These are phyloP conservation scores for Suhomyces yuchorum DNA, from an alignment of 1,139 yeast species.

Conservation along the genomic window DNA sequence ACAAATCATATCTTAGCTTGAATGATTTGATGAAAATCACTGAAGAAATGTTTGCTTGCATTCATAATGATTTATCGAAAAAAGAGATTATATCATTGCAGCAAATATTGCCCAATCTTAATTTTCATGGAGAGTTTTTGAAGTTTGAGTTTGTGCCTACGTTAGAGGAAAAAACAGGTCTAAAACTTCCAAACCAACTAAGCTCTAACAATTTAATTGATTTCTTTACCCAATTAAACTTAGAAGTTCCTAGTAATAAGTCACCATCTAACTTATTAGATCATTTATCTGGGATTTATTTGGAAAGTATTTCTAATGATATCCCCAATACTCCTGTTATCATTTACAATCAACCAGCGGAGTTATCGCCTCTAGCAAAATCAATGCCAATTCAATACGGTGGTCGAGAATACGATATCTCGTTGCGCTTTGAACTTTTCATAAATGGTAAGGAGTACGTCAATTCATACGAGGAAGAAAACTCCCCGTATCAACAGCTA, in stretches of 20 bases:
- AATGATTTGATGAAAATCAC: slow-evolving; percentile 68
- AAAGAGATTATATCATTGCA: slow-evolving; percentile 7
- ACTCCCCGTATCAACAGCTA: slow-evolving; percentile 72
- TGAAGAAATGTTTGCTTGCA: slow-evolving; percentile 52
- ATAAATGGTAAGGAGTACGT: slow-evolving; percentile 79
- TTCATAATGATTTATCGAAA: slow-evolving; percentile 29
- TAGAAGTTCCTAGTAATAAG: slow-evolving; percentile 41
- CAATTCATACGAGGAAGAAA: slow-evolving; percentile 97
- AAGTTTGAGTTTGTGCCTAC: slow-evolving; percentile 64
- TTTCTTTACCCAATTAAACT: slow-evolving; percentile 35
- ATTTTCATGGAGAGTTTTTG: slow-evolving; percentile 25
- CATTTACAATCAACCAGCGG: slow-evolving; percentile 80
- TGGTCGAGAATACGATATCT: slow-evolving; percentile 43
- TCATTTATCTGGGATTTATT: slow-evolving; percentile 55
- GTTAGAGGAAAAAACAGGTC: slow-evolving; percentile 49
- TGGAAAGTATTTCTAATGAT: slow-evolving; percentile 61
- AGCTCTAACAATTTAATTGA: slow-evolving; percentile 38
- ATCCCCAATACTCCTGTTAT: slow-evolving; percentile 58
- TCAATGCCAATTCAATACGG: slow-evolving; percentile 37
- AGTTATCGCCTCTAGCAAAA: slow-evolving; percentile 87
- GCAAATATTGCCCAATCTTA: slow-evolving; percentile 21
- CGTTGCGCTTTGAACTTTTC: slow-evolving; percentile 81
- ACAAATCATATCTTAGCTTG: slow-evolving; percentile 74
- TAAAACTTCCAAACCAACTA: slow-evolving; percentile 41
- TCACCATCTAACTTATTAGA: slow-evolving; percentile 67